Conservation (phyloP, 228 moss, liverwort and hornwort genomes). For the Sphagnum magellanicum region DNA sequence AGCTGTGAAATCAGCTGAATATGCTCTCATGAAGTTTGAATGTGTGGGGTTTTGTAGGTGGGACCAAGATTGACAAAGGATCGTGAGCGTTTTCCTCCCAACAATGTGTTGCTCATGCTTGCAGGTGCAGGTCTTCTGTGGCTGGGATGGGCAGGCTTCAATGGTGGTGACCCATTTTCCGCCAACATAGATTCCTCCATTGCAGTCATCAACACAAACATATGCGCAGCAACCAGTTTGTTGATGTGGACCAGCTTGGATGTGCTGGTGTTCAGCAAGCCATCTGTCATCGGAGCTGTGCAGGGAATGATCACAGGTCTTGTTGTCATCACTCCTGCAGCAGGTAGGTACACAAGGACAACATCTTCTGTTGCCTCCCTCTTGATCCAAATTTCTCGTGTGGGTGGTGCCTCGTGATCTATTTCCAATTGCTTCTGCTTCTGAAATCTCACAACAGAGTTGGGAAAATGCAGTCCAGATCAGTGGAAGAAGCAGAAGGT, state of each 20-base stretch:
- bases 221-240: slow-evolving; percentile 70
- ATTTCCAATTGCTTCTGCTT: background rate
- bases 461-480: background rate
- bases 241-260: slow-evolving; percentile 62
- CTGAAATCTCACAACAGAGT: background rate
- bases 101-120: slow-evolving; percentile 66
- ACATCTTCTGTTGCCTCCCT: background rate
- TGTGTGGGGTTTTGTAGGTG: slow-evolving; percentile 24
- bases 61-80: slow-evolving; percentile 60
- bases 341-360: slow-evolving; percentile 28
- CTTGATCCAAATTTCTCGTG: background rate
- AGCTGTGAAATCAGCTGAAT: background rate
- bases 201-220: slow-evolving; percentile 68
- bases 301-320: slow-evolving; percentile 92
- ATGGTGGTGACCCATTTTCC: slow-evolving; percentile 65
- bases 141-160: slow-evolving; percentile 89
- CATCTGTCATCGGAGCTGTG: slow-evolving; percentile 73
- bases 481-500: background rate
- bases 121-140: slow-evolving; percentile 74
- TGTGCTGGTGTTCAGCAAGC: slow-evolving; percentile 44
- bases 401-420: background rate
- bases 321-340: slow-evolving; percentile 72
- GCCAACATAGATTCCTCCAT: slow-evolving; percentile 59
- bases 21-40: background rate
- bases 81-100: slow-evolving; percentile 61